Evolutionary conservation across 179 eudicot genomes (phyloP).

Genomic region (Silene noctiflora): DNA sequence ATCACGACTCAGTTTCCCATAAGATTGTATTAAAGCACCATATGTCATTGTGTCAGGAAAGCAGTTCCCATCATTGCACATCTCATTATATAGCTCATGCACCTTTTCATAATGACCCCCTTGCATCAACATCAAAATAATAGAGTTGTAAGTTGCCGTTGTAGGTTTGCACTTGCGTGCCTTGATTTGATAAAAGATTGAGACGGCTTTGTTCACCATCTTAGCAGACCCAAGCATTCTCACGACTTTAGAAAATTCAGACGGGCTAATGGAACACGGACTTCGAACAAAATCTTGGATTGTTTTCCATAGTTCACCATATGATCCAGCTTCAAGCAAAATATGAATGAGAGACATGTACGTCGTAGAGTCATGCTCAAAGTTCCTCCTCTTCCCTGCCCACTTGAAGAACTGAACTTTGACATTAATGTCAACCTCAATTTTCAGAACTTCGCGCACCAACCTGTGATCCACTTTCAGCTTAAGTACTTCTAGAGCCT

Average conservation of each 20-base stretch:
- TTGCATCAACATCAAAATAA: conserved; percentile 82
- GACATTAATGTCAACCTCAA: conserved; percentile 71
- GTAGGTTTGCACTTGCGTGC: conserved; percentile 76
- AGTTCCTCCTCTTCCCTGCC: conserved; percentile 84
- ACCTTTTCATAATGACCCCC: conserved; percentile 83
- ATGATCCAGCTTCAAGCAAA: conserved; percentile 60
- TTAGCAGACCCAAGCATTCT: conserved; percentile 70
- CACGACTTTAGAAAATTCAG: conserved; percentile 65
- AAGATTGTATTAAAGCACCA: conserved; percentile 71
- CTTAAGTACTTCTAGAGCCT: conserved; percentile 87
- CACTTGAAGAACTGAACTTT: conserved; percentile 89
- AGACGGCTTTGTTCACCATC: conserved; percentile 83
- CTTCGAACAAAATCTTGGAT: conserved; percentile 78
- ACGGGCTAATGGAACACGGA: conserved; percentile 49
- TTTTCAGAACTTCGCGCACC: conserved; percentile 80
- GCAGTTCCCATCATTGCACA: conserved; percentile 83
- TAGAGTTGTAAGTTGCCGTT: conserved; percentile 68
- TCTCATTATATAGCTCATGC: conserved; percentile 83
- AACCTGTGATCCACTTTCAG: conserved; percentile 77
- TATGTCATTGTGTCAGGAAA: conserved; percentile 81
- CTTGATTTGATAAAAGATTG: conserved; percentile 74
- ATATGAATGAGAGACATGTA: conserved; percentile 73
- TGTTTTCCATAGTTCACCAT: conserved; percentile 82
- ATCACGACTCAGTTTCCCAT: conserved; percentile 71
- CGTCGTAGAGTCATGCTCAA: conserved; percentile 75